Base-by-base conservation (phyloP, 106 monocot genomes). In the Hemerocallis citrina region DNA sequence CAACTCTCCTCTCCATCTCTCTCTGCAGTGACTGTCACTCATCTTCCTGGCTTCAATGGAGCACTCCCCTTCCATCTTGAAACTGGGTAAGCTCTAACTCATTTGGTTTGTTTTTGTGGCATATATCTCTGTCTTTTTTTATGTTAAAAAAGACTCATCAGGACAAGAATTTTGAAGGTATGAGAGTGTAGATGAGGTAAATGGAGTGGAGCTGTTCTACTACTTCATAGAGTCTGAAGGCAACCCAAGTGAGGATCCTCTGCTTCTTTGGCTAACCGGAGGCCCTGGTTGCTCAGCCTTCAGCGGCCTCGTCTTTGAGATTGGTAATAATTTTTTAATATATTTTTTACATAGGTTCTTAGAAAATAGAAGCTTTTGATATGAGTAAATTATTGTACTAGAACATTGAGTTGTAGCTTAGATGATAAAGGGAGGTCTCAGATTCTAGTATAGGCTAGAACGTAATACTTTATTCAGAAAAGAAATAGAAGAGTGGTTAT, bases 71-170 rank as follows among this genome's bases (percentile, higher is more conserved):
- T 69, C 49, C 68, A 49, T 49, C 68, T 69, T 0, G 48, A 69
- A 59, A 69, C 68, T 5, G 68, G 68, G 68, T 69, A 4, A 50
- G 49, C n/a, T n/a, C n/a, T n/a, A n/a, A n/a, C n/a, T n/a, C n/a
- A n/a, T n/a, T n/a, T n/a, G n/a, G n/a, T n/a, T n/a, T n/a, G n/a
- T n/a, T n/a, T n/a, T n/a, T n/a, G n/a, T n/a, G n/a, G n/a, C n/a
- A n/a, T n/a, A n/a, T n/a, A n/a, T n/a, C n/a, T n/a, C n/a, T n/a
- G n/a, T n/a, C n/a, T n/a, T n/a, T n/a, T n/a, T n/a, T n/a, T n/a
- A n/a, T n/a, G n/a, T n/a, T n/a, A n/a, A n/a, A n/a, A n/a, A n/a
- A n/a, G n/a, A n/a, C n/a, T n/a, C n/a, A n/a, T n/a, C n/a, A n/a
- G n/a, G n/a, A n/a, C 2, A 19, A 19, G 49, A 14, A 49, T 19